A percentile compares a stretch with the other conserved stretches of the same genome.
phyloP scores from a whole-genome alignment of 345 rosid genomes.

The Lepidium didymum region DNA sequence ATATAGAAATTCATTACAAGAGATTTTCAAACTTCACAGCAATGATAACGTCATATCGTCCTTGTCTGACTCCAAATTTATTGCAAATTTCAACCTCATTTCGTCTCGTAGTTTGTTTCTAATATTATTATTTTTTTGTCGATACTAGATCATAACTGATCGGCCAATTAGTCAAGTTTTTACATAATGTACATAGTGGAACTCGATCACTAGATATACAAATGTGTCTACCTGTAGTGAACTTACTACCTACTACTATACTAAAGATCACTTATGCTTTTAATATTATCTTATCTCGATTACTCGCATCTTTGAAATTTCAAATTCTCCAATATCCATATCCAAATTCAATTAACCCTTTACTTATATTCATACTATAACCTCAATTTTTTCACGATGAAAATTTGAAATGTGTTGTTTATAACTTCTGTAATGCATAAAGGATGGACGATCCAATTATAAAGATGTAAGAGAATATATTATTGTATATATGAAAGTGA shows the following conservation, averaged over 20 bases:
- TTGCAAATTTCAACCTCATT: slow-evolving; percentile 29
- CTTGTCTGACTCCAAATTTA: slow-evolving; percentile 27
- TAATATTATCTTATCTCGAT: slow-evolving; percentile 12
- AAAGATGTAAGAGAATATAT: too few relatives aligned
- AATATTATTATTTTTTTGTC: too few relatives aligned
- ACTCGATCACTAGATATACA: too few relatives aligned
- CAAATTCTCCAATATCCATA: slow-evolving; percentile 8
- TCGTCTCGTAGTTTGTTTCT: slow-evolving; percentile 17
- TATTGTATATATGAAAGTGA: too few relatives aligned
- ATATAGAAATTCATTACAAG: slow-evolving; percentile 11
- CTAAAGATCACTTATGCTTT: too few relatives aligned
- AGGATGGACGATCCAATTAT: too few relatives aligned
- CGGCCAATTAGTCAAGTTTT: too few relatives aligned
- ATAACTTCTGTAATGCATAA: neutral
- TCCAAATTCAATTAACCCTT: neutral
- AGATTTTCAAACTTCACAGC: slow-evolving; percentile 8
- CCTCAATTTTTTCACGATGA: neutral
- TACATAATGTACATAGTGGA: too few relatives aligned
- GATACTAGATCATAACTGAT: too few relatives aligned
- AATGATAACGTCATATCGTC: slow-evolving; percentile 25
- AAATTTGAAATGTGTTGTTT: neutral
- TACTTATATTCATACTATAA: neutral
- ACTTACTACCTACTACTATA: too few relatives aligned
- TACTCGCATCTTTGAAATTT: slow-evolving; percentile 24
- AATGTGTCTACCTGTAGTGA: too few relatives aligned